A percentile compares a stretch with the other conserved stretches of the same genome.
phyloP scores from a whole-genome alignment of 805 yeast species.

The Pichia deserticola region DNA sequence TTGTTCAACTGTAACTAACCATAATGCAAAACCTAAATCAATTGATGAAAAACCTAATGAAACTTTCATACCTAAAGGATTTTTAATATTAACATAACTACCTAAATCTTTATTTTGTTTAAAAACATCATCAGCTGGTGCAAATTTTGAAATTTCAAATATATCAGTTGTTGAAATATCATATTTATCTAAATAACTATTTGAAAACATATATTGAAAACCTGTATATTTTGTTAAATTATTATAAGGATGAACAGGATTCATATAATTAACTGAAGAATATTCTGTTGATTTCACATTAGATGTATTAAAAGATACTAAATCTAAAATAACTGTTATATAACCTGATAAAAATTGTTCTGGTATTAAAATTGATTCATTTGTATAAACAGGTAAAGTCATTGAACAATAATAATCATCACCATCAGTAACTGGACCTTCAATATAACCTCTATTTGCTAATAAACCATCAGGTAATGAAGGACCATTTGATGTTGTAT shows the following conservation, averaged over 20 bases:
- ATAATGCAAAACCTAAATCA: constrained; percentile 36
- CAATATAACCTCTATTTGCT: constrained; percentile 39
- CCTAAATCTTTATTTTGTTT: constrained; percentile 30
- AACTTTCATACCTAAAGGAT: constrained; percentile 32
- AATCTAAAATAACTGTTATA: constrained; percentile 49
- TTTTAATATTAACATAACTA: constrained; percentile 30
- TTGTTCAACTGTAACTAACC: constrained; percentile 77
- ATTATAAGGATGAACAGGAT: constrained; percentile 17
- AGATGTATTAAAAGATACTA: constrained; percentile 30
- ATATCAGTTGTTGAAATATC: not conserved
- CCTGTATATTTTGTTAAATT: constrained; percentile 25
- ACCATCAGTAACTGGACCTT: constrained; percentile 57
- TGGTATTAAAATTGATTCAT: constrained; percentile 59
- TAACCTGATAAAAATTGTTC: constrained; percentile 62
- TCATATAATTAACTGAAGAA: constrained; percentile 21
- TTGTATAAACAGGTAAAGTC: constrained; percentile 69
- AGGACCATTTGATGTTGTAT: constrained; percentile 19
- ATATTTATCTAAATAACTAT: constrained; percentile 15
- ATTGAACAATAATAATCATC: constrained; percentile 56
- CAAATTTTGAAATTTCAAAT: constrained; percentile 12
- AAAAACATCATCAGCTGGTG: constrained; percentile 21
- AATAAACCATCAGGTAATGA: constrained; percentile 34
- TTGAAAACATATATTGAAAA: constrained; percentile 38
- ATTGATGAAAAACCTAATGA: constrained; percentile 53
- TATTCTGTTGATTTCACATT: constrained; percentile 29